Evolutionary conservation across 176 grass and related monocot species (phyloP).

Genomic region (Bonia amplexicaulis): DNA sequence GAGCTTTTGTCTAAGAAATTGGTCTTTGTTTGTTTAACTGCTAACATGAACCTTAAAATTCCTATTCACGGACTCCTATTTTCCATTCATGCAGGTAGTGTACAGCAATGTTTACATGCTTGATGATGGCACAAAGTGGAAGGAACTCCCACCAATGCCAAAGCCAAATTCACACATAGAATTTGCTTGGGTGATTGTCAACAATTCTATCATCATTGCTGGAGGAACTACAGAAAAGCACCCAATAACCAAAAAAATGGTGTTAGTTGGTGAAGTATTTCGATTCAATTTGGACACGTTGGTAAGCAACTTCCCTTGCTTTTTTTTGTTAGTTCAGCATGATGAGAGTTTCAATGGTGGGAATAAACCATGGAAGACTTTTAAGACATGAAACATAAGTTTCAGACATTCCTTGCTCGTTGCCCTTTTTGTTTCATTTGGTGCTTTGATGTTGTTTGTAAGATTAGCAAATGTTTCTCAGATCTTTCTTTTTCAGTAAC

Average conservation of each 20-base stretch:
- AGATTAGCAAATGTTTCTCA: too few relatives aligned
- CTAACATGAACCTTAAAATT: background rate
- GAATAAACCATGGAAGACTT: too few relatives aligned
- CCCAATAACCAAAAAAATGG: constrained; percentile 78
- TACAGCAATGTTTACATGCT: constrained; percentile 93
- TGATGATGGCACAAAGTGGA: constrained; percentile 63
- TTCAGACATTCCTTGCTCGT: background rate
- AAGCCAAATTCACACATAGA: constrained; percentile 96
- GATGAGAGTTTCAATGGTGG: background rate
- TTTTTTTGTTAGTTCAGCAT: background rate
- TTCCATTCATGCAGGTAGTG: constrained; percentile 55
- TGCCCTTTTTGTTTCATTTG: background rate
- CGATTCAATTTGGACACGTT: constrained; percentile 68
- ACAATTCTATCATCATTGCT: constrained; percentile 73
- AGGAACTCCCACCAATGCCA: constrained; percentile 73
- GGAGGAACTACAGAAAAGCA: constrained; percentile 91
- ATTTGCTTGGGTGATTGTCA: constrained; percentile 88
- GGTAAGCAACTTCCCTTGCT: constrained; percentile 30
- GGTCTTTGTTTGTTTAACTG: too few relatives aligned
- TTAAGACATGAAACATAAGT: too few relatives aligned
- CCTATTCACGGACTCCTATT: background rate
- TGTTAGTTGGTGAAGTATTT: constrained; percentile 85
- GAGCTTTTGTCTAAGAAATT: background rate
- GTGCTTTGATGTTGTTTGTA: too few relatives aligned
- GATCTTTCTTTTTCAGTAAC: too few relatives aligned